Conservation (phyloP, 495 filamentous ascomycete species). For the Aspergillus diversus region DNA sequence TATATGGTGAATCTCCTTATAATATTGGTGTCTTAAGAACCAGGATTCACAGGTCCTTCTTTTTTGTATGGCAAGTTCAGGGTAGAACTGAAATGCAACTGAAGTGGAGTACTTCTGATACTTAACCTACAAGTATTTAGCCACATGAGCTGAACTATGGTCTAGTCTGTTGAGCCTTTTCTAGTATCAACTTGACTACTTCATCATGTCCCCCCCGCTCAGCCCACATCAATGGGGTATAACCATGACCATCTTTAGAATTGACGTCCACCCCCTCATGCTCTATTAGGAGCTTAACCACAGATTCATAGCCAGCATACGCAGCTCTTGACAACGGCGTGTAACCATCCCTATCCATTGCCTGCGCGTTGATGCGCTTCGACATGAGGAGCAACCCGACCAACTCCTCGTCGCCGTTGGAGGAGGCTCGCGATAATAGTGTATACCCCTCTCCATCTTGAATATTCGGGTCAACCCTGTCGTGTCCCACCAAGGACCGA, state of each 20-base stretch:
- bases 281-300: background rate
- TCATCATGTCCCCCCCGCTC: background rate
- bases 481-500: background rate
- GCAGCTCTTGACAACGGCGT: slow-evolving; percentile 13
- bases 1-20: too few species aligned
- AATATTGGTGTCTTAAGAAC: too few species aligned
- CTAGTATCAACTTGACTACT: background rate
- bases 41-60: too few species aligned
- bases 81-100: too few species aligned
- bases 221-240: slow-evolving; percentile 2
- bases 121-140: too few species aligned
- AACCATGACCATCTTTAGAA: background rate
- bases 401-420: background rate
- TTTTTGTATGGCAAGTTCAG: too few species aligned
- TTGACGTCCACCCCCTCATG: slow-evolving; percentile 7
- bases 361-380: background rate
- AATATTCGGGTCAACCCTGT: background rate
- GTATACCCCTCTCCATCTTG: background rate
- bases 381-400: background rate
- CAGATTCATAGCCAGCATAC: slow-evolving; percentile 6
- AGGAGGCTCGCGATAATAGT: background rate
- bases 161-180: background rate
- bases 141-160: too few species aligned
- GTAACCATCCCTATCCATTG: slow-evolving; percentile 2
- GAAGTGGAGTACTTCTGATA: too few species aligned